Percentiles rank a stretch among this genome's conserved stretches.
phyloP scores from a whole-genome alignment of 2,329 filamentous ascomycete species.

The Lasiodiplodia theobromae region DNA sequence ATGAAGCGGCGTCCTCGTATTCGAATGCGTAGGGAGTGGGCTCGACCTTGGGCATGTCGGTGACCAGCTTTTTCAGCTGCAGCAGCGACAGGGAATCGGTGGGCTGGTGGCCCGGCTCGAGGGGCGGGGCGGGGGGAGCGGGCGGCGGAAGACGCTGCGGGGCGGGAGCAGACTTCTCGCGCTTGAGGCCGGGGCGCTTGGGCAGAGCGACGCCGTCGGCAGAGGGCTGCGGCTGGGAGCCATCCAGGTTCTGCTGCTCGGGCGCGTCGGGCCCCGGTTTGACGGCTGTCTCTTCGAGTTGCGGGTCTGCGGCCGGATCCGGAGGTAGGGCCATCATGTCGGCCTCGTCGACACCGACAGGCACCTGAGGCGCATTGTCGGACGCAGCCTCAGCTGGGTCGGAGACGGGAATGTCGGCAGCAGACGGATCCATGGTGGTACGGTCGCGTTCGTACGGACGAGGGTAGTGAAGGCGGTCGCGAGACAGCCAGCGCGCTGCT shows the following conservation, averaged over 20 bases:
- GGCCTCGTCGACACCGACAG: conserved; percentile 46
- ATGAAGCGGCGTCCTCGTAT: conserved; percentile 59
- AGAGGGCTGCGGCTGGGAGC: conserved; percentile 28
- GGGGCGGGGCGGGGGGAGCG: conserved; percentile 43
- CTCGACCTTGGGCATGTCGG: conserved; percentile 52
- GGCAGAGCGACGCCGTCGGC: conserved; percentile 38
- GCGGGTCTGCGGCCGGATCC: conserved; percentile 42
- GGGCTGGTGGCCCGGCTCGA: conserved; percentile 40
- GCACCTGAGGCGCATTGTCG: conserved; percentile 41
- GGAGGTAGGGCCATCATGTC: conserved; percentile 44
- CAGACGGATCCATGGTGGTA: conserved; percentile 26
- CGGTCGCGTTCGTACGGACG: not conserved
- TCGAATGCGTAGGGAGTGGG: conserved; percentile 76
- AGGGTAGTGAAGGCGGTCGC: conserved; percentile 8
- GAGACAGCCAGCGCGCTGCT: conserved; percentile 20
- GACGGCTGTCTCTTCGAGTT: conserved; percentile 37
- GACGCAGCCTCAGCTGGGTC: conserved; percentile 3
- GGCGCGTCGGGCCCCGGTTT: conserved; percentile 47
- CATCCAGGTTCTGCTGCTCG: conserved; percentile 40
- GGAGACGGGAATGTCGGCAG: conserved; percentile 15
- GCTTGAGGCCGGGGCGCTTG: conserved; percentile 48
- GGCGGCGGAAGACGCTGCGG: conserved; percentile 55
- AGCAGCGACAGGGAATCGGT: conserved; percentile 56
- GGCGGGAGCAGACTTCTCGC: conserved; percentile 48
- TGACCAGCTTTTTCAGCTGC: conserved; percentile 55